Conservation (phyloP, 1,284 basidiomycete genomes). For the Sporisorium graminicola region DNA sequence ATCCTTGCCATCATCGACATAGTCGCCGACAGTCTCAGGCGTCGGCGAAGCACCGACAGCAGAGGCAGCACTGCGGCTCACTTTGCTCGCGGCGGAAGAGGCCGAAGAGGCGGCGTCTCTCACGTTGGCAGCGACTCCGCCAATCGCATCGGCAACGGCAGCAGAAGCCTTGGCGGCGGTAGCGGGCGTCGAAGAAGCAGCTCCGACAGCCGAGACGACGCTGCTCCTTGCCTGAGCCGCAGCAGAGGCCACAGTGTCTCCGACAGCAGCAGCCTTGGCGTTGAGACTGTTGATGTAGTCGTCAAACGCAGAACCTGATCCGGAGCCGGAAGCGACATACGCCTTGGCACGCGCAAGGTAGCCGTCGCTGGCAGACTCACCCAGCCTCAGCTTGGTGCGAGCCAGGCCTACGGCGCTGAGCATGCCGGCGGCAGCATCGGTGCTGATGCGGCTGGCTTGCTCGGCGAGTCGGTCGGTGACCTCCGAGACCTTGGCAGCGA, state of each 20-base stretch:
- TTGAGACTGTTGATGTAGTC: conserved; percentile 33
- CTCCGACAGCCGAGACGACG: conserved; percentile 27
- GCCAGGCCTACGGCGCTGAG: conserved; percentile 46
- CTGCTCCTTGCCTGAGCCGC: conserved; percentile 31
- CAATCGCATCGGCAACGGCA: conserved; percentile 13
- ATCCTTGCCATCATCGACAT: conserved; percentile 22
- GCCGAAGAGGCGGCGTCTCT: conserved; percentile 20
- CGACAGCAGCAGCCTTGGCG: conserved; percentile 15
- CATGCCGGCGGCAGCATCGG: conserved; percentile 52
- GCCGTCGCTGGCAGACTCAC: conserved; percentile 22
- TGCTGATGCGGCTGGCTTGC: conserved; percentile 47
- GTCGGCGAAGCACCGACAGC: conserved; percentile 31
- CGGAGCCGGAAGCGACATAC: conserved; percentile 26
- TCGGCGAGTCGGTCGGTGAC: conserved; percentile 48
- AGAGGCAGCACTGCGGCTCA: conserved; percentile 23
- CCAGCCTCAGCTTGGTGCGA: conserved; percentile 41
- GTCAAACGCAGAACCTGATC: conserved; percentile 42
- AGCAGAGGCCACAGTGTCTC: conserved; percentile 20
- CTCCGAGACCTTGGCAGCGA: conserved; percentile 42
- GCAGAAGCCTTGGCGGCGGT: conserved; percentile 17
- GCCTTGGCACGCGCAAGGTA: conserved; percentile 48
- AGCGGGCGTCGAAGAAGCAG: conserved; percentile 11
- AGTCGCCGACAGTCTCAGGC: conserved; percentile 38
- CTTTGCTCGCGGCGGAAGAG: conserved; percentile 18
- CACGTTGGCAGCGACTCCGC: conserved; percentile 19